Evolutionary conservation across 2,329 filamentous ascomycete genomes (phyloP), one percentile per base, ranked within the genome.

Genomic region (Colletotrichum musicola): DNA sequence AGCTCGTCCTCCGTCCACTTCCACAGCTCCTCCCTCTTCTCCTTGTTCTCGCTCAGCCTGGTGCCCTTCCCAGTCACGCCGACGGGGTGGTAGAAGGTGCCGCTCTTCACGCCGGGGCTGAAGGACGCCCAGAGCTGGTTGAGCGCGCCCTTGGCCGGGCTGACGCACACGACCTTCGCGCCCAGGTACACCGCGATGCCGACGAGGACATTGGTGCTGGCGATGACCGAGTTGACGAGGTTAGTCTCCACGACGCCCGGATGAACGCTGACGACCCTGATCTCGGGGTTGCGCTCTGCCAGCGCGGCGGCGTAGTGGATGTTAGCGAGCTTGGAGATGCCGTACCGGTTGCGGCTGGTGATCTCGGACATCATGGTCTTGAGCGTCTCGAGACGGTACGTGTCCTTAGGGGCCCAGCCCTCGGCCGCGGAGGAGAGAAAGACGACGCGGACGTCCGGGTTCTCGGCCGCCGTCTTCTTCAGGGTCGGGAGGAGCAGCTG

Each of bases 171-270:
- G 22, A 65, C 22, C 10, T 71, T 71, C 40, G 73, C 98, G 83
- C 96, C 97, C 87, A 93, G 95, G 81, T 98, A 98, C 91, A 98
- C 95, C 80, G 98, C 95, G 75, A 98, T 98, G 77, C 95, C 96
- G 72, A 98, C 94, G 85, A 98, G 97, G 94, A 98, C 98, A 90
- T 97, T 94, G 46, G 94, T 98, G 88, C 93, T 97, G 78, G 98
- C 98, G 49, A 60, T 50, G 50, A 68, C 35, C 18, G 55, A 35
- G 10, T 44, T 49, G 14, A 42, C 56, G 30, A 79, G 71, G 49
- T 78, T 75, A 12, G 76, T 78, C 12, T 69, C 70, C 16, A 78
- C 75, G 18, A 75, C 65, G n/a, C 77, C 77, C 0, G 77, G 77
- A 55, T 78, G 75, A 13, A 78, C 62, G 13, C 76, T 73, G 2